Evolutionary conservation across 2,329 filamentous ascomycete genomes (phyloP).

Genomic region (Septoria petroselini): DNA sequence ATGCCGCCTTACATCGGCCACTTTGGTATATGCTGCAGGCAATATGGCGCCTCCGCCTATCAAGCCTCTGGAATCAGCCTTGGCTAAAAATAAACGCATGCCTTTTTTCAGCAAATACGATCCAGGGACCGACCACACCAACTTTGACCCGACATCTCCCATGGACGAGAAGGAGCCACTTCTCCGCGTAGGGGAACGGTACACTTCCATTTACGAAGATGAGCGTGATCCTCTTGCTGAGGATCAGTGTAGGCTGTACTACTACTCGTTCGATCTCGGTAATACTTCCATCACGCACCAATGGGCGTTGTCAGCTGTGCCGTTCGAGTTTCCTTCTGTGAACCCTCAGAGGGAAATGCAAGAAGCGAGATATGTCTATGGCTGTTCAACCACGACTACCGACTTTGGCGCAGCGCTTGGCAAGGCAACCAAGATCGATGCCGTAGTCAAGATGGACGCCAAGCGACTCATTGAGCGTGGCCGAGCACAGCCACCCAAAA

Average conservation of each 20-base stretch:
- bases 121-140: conserved; percentile 31
- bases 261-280: conserved; percentile 59
- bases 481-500: conserved; percentile 33
- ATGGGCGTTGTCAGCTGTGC: conserved; percentile 62
- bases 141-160: conserved; percentile 33
- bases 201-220: conserved; percentile 14
- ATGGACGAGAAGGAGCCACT: conserved; percentile 33
- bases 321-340: conserved; percentile 66
- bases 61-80: conserved; percentile 33
- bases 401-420: conserved; percentile 61
- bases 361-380: conserved; percentile 61
- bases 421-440: conserved; percentile 64
- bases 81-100: conserved; percentile 39
- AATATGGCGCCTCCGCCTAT: conserved; percentile 55
- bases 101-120: conserved; percentile 50
- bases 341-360: conserved; percentile 56
- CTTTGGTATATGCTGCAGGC: conserved; percentile 62
- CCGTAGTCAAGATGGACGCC: conserved; percentile 61
- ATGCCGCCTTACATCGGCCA: conserved; percentile 64
- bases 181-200: conserved; percentile 20
- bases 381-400: conserved; percentile 58
- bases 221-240: conserved; percentile 46
- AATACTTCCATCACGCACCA: conserved; percentile 54
- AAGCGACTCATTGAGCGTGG: conserved; percentile 54
- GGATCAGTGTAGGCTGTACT: conserved; percentile 67